Evolutionary conservation across 2,329 filamentous ascomycete species (phyloP).

Genomic region (Epichloe typhina): DNA sequence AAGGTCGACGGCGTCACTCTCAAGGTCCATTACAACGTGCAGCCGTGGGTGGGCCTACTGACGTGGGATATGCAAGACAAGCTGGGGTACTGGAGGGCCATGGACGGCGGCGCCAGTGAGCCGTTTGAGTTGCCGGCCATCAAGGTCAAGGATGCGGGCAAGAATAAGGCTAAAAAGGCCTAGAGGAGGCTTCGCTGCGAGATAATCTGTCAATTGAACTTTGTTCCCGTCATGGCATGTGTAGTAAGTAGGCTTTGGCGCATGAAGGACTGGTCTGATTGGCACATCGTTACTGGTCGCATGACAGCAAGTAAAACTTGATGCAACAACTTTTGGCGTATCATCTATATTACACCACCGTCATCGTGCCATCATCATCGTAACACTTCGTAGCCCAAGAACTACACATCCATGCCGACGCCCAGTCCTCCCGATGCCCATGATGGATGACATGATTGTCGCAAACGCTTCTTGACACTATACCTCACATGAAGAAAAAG

Average conservation of each 20-base stretch:
- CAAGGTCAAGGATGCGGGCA: constrained; percentile 34
- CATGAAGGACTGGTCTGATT: too few species aligned
- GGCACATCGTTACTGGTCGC: too few species aligned
- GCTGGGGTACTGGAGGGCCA: constrained; percentile 48
- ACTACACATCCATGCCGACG: neutral
- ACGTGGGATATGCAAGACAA: constrained; percentile 59
- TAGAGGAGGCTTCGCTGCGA: neutral
- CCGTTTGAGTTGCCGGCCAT: constrained; percentile 51
- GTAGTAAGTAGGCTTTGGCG: too few species aligned
- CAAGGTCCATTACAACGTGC: constrained; percentile 86
- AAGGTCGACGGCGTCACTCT: constrained; percentile 61
- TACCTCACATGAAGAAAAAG: neutral
- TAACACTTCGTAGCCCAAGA: neutral
- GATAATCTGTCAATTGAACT: too few species aligned
- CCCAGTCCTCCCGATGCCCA: neutral
- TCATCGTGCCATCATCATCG: neutral
- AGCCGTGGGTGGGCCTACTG: constrained; percentile 86
- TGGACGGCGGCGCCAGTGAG: constrained; percentile 52
- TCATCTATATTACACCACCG: neutral
- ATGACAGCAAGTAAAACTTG: too few species aligned
- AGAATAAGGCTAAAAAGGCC: constrained; percentile 7
- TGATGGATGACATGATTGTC: neutral
- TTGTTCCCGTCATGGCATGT: too few species aligned
- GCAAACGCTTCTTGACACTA: neutral
- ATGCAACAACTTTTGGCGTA: neutral